Conservation (phyloP, 2,329 filamentous ascomycete genomes). For the Teratosphaeria destructans region DNA sequence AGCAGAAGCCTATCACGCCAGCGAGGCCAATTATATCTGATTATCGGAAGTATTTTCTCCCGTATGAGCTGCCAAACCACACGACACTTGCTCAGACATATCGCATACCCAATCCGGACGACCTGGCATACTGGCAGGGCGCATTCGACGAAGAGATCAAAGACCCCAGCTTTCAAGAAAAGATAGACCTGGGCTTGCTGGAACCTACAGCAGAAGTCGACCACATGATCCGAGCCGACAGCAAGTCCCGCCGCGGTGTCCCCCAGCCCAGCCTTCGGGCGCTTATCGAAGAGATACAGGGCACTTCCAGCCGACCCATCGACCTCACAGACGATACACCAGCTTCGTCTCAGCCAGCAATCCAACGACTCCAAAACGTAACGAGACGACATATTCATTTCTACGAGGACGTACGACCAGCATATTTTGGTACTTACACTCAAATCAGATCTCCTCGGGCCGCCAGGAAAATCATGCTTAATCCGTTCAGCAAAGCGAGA, state of each 20-base stretch:
- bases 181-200: constrained; percentile 21
- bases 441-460: constrained; percentile 40
- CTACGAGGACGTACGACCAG: constrained; percentile 51
- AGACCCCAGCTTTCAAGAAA: constrained; percentile 18
- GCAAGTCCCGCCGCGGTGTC: constrained; percentile 8
- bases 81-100: constrained; percentile 57
- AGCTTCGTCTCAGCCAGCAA: constrained; percentile 6
- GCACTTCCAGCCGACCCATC: constrained; percentile 30
- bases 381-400: constrained; percentile 56
- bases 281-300: constrained; percentile 35
- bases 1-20: constrained; percentile 16
- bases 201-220: constrained; percentile 6
- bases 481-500: constrained; percentile 45
- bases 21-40: constrained; percentile 26
- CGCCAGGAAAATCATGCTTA: constrained; percentile 41
- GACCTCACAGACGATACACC: constrained; percentile 31
- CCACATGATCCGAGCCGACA: constrained; percentile 3
- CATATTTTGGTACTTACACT: constrained; percentile 65
- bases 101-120: constrained; percentile 17
- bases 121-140: constrained; percentile 16
- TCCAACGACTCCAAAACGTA: constrained; percentile 29
- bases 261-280: constrained; percentile 10
- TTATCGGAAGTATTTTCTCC: constrained; percentile 58
- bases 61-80: constrained; percentile 68
- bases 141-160: constrained; percentile 21